phyloP scores from a whole-genome alignment of 2,329 filamentous ascomycete species.

The Cladophialophora bantiana region DNA sequence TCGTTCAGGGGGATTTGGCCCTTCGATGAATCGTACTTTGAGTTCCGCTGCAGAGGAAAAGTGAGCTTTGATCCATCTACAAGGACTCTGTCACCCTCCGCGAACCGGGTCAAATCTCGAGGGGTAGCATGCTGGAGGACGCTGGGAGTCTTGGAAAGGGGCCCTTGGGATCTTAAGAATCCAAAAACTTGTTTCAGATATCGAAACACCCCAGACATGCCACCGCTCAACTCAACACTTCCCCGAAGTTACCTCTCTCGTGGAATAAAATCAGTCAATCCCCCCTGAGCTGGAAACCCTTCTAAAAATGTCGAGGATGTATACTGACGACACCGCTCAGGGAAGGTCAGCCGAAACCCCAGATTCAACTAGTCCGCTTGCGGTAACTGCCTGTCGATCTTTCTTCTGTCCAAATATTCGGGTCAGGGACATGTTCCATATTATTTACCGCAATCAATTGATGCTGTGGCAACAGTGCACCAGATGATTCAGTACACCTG shows the following conservation, averaged over 20 bases:
- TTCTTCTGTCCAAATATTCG: not conserved
- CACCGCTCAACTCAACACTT: conserved; percentile 9
- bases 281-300: not conserved
- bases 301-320: too few relatives aligned
- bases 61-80: conserved; percentile 52
- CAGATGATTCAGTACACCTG: not conserved
- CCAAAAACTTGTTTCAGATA: conserved; percentile 23
- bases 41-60: conserved; percentile 49
- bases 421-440: not conserved
- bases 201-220: conserved; percentile 29
- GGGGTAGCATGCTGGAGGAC: conserved; percentile 9
- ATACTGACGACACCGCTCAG: not conserved
- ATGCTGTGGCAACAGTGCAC: not conserved
- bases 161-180: conserved; percentile 19
- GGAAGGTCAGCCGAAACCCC: conserved; percentile 32
- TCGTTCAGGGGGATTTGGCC: conserved; percentile 54
- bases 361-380: conserved; percentile 20
- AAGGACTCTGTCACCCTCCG: conserved; percentile 54
- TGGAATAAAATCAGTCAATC: not conserved
- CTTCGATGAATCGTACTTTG: conserved; percentile 45
- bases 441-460: not conserved
- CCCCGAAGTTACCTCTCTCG: not conserved
- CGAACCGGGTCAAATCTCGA: conserved; percentile 27
- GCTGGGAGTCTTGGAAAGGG: not conserved
- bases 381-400: conserved; percentile 14